Evolutionary conservation across 2,329 filamentous ascomycete species (phyloP), one percentile per base, ranked within the genome.

Genomic region (Beauveria medogensis): DNA sequence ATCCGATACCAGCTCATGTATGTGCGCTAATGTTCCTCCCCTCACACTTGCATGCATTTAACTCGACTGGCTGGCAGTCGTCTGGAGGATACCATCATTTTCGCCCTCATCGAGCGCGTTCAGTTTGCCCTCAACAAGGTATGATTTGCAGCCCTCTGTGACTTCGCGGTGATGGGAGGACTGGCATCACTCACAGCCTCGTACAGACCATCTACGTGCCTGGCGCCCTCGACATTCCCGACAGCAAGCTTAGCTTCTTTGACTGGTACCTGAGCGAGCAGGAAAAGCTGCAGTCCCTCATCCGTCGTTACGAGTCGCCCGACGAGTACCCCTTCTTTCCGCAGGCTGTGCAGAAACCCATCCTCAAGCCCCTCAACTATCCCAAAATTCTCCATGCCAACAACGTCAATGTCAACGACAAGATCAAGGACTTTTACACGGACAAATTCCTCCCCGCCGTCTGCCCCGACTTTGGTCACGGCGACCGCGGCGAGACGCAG

Each of bases 311-410:
- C 80, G 88, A 99, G 73, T 91, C 91, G 0, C 94, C 94, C 44
- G 94, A 99, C 80, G 94, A 99, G 77, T 93, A 96, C 74, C 91
- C 94, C 24, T 99, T 97, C 84, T 99, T 97, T 78, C 91, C 92
- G 1, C 82, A 89, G 34, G 87, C 85, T 10, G 79, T 97, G 46
- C 85, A 91, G 69, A 80, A 82, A 60, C 90, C 93, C 28, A 90
- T 99, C 64, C 84, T 99, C n/a, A 87, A 89, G 67, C 89, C 92
- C 9, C 82, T 99, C 67, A 75, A 90, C 71, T 99, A 99, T 77
- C 94, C 94, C 14, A 80, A 82, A 70, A 91, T 99, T 70, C 82
- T 99, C 56, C 89, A 97, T 75, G 78, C 83, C 51, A 97, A 99
- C 80, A 75, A 89, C 69, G 92, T 99, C 72, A 94, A 93, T 72